These are phyloP conservation scores for Chrysanthemum makinoi DNA, from an alignment of 129 eudicot genomes.

Conservation along the genomic window DNA sequence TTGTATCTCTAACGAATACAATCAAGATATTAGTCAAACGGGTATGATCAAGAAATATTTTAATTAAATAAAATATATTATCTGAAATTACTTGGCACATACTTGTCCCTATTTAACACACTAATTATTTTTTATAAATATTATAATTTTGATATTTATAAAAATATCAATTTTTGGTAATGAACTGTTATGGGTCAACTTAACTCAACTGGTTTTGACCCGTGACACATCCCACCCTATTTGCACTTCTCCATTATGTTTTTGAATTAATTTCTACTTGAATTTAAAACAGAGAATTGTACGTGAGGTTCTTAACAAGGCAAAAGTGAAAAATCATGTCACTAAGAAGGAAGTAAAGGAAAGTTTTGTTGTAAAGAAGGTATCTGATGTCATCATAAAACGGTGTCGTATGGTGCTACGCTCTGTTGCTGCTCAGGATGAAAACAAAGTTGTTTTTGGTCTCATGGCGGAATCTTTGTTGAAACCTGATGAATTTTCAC, in stretches of 20 bases:
- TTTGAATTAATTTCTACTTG: slow-evolving; percentile 7
- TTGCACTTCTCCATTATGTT: background rate
- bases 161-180: too few relatives aligned
- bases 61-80: background rate
- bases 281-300: slow-evolving; percentile 65
- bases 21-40: background rate
- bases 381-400: slow-evolving; percentile 12
- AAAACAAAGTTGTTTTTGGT: too few relatives aligned
- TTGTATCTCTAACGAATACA: background rate
- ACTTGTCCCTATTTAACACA: background rate
- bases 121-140: background rate
- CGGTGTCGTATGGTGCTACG: too few relatives aligned
- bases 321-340: slow-evolving; percentile 43
- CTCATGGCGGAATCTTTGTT: too few relatives aligned
- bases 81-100: background rate
- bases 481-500: too few relatives aligned
- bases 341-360: slow-evolving; percentile 63
- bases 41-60: background rate
- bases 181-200: too few relatives aligned
- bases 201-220: slow-evolving; percentile 3
- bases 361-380: slow-evolving; percentile 35
- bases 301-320: slow-evolving; percentile 54
- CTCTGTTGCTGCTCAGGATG: too few relatives aligned
- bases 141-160: too few relatives aligned
- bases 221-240: background rate